Evolutionary conservation across 441 rosid species (phyloP).

Genomic region (Euphorbia schlechtendalii): DNA sequence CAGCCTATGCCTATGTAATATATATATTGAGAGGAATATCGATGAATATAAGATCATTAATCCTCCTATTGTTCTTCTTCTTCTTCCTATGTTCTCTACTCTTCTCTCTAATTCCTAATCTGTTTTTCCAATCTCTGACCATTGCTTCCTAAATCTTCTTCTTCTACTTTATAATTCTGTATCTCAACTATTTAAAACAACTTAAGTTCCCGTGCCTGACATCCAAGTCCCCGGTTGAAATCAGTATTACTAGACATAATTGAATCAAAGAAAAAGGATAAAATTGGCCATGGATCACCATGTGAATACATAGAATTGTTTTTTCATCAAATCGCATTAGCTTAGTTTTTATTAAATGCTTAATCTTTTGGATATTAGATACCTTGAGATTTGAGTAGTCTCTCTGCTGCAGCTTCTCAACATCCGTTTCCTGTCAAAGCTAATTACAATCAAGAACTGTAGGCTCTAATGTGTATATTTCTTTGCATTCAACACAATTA

Average conservation of each 20-base stretch:
- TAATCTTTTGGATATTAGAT: neutral
- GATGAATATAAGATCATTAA: too few species aligned
- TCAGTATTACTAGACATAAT: neutral
- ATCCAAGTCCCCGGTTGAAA: neutral
- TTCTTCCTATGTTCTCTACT: too few species aligned
- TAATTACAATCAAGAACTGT: slow-evolving; percentile 13
- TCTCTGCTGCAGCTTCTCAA: slow-evolving; percentile 84
- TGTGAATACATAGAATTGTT: neutral
- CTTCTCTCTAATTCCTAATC: too few species aligned
- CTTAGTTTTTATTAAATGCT: neutral
- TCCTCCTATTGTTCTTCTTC: too few species aligned
- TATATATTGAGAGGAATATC: too few species aligned
- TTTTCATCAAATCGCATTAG: neutral
- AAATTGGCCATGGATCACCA: neutral
- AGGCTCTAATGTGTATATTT: neutral
- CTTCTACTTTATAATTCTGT: too few species aligned
- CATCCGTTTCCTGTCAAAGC: slow-evolving; percentile 70
- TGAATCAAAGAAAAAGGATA: slow-evolving; percentile 6
- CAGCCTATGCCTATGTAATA: too few species aligned
- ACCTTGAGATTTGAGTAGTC: slow-evolving; percentile 79
- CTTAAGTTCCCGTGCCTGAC: too few species aligned
- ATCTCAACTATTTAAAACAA: too few species aligned
- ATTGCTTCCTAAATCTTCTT: too few species aligned
- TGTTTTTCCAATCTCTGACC: too few species aligned
- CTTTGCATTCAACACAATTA: neutral